Evolutionary conservation across 805 yeast genomes (phyloP).

Genomic region (Candida odintsovae): DNA sequence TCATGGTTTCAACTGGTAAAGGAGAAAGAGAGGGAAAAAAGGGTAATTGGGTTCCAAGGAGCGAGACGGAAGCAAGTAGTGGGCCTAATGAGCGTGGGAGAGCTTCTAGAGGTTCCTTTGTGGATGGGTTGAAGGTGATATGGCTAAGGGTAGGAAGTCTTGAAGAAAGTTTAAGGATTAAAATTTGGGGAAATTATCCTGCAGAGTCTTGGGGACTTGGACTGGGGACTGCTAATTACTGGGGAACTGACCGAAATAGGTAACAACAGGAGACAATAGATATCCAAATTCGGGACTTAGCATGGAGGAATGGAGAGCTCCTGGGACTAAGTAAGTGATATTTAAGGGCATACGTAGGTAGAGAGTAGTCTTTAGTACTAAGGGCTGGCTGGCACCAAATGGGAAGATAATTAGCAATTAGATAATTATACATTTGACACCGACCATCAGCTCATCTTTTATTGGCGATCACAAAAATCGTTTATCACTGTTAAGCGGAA

Average conservation of each 20-base stretch:
- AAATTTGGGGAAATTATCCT: not conserved
- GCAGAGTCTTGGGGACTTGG: not conserved
- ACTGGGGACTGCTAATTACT: not conserved
- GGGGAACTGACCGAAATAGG: not conserved
- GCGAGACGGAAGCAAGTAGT: not conserved
- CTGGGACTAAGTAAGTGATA: too few species aligned
- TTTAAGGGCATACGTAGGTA: too few species aligned
- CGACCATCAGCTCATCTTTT: too few species aligned
- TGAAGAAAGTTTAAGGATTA: not conserved
- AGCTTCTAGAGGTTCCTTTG: not conserved
- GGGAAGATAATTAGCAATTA: too few species aligned
- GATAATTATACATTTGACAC: too few species aligned
- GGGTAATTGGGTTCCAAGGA: not conserved
- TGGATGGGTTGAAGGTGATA: not conserved
- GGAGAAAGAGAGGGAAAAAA: not conserved
- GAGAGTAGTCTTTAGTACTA: too few species aligned
- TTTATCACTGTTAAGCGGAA: too few species aligned
- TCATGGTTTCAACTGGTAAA: conserved; percentile 35
- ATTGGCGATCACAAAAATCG: too few species aligned
- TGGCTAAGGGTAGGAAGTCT: not conserved
- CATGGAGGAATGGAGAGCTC: too few species aligned
- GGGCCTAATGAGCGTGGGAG: not conserved
- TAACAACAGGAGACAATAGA: not conserved
- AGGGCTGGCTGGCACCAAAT: too few species aligned
- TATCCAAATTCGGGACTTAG: too few species aligned